Conservation (phyloP, 768 basidiomycete species). For the Agrocybe praecox region DNA sequence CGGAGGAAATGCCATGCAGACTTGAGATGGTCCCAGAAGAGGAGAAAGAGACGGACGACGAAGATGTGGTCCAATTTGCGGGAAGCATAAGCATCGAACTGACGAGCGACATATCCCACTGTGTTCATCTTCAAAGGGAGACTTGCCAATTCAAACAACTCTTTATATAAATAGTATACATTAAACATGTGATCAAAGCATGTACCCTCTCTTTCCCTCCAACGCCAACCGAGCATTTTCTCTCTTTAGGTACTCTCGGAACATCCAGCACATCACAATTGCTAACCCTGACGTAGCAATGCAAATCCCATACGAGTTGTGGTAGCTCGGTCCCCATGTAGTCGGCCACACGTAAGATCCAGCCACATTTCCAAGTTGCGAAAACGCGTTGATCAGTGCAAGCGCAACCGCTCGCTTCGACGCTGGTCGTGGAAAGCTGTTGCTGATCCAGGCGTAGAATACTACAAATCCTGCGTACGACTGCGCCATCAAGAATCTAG, state of each 20-base stretch:
- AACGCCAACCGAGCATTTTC: constrained; percentile 40
- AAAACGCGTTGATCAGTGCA: constrained; percentile 79
- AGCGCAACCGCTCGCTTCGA: constrained; percentile 84
- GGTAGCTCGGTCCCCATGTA: constrained; percentile 69
- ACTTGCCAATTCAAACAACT: too few relatives aligned
- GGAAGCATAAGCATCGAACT: constrained; percentile 78
- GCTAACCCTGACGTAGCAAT: constrained; percentile 57
- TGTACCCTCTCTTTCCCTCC: constrained; percentile 48
- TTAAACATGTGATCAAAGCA: constrained; percentile 32
- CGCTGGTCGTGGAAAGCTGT: constrained; percentile 69
- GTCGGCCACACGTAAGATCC: constrained; percentile 77
- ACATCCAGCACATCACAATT: constrained; percentile 55
- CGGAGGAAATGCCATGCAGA: constrained; percentile 58
- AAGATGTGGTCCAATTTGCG: constrained; percentile 68
- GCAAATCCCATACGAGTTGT: constrained; percentile 72
- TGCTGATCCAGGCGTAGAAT: constrained; percentile 53
- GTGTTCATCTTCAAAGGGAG: constrained; percentile 63
- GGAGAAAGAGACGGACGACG: constrained; percentile 68
- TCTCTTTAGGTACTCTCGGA: constrained; percentile 39
- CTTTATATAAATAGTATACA: background rate
- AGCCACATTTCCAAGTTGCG: constrained; percentile 82
- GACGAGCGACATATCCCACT: constrained; percentile 77
- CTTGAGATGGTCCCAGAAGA: constrained; percentile 71
- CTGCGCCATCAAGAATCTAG: constrained; percentile 72
- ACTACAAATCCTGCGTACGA: constrained; percentile 72